Base-by-base conservation (phyloP, 1,284 basidiomycete genomes). In the Fomitopsis palustris region DNA sequence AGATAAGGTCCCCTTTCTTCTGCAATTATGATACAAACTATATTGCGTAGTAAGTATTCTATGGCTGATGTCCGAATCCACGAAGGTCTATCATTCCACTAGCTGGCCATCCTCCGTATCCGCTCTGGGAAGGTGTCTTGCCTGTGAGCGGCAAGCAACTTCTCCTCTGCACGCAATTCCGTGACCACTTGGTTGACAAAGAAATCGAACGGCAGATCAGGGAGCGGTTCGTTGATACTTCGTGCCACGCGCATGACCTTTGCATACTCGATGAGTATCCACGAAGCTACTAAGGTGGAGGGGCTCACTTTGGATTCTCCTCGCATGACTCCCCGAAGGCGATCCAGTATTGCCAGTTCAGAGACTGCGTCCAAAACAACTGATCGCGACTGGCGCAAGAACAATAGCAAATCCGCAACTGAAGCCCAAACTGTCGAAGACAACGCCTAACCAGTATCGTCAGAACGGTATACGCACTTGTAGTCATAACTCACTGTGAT, bases 391-490 rank as follows among this genome's bases (percentile, higher is more conserved):
- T 83, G 79, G 41, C 81, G 79, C 57, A 89, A 63, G 69, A 88
- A 90, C 17, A 86, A 67, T 63, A 90, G 79, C 39, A 90, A 67
- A 62, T 90, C 87, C 19, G 84, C 82, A 16, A 87, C 78, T 3
- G 85, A 86, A 7, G 84, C 79, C 68, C 81, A 83, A 8, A 82
- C 76, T 39, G 86, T 74, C 27, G 80, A 78, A 7, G 81, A 75
- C 52, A 87, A 70, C 9, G 84, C 80, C 87, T 90, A 63, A 31
- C 35, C 4, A n/a, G 31, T 21, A 35, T 42, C 9, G 14, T 47
- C 9, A 47, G 27, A 23, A 10, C 6, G 7, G 2, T 9, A 14
- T 3, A 8, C 19, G 10, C 25, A 6, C 3, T 5, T 7, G 9
- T 7, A 45, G 6, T 7, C 12, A 19, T 3, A 25, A 17, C 45